Evolutionary conservation across 345 rosid species (phyloP), one percentile per base, ranked within the genome.

Genomic region (Eucalyptus pauciflora): DNA sequence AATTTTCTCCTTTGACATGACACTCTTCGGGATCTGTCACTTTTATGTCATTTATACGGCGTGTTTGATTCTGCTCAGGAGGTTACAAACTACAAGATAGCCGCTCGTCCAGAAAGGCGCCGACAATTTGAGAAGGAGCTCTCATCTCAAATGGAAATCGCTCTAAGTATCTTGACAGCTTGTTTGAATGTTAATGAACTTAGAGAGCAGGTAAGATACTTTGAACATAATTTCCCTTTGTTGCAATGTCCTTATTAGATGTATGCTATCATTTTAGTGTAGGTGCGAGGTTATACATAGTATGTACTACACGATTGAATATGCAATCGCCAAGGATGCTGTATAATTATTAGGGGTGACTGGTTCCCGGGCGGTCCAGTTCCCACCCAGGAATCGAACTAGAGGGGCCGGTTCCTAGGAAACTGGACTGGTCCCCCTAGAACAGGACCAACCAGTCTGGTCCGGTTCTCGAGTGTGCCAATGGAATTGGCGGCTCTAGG

Each of bases 51-150:
- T 76, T 76, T 76, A 76, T 41, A 22, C 45, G 48, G 85, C 85
- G 29, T 76, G 85, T 76, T 76, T 76, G 24, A 76, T 76, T 76
- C 48, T 76, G 85, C 85, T 90, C 92, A 98, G 99, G 99, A 98
- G 95, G 95, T 94, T 56, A 96, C 91, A 94, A 98, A 98, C 95
- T 96, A 97, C 93, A 98, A 98, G 94, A 98, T 98, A 91, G 98
- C 99, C 51, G 99, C 99, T 90, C 99, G 97, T 88, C 99, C 99
- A 22, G 99, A 98, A 91, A 95, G 99, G 86, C 96, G 99, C 56
- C 97, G 99, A 88, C 98, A 96, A 71, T 98, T 97, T 89, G 99
- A 95, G 90, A 95, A 94, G 86, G 99, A 97, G 93, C 95, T 98
- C 91, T 95, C 96, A 89, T 93, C 96, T 88, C 97, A 98, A 92